A percentile compares a stretch with the other conserved stretches of the same genome.
These are phyloP conservation scores for Blastobotrys indianensis DNA, from an alignment of 1,139 yeast genomes.

Conservation along the genomic window DNA sequence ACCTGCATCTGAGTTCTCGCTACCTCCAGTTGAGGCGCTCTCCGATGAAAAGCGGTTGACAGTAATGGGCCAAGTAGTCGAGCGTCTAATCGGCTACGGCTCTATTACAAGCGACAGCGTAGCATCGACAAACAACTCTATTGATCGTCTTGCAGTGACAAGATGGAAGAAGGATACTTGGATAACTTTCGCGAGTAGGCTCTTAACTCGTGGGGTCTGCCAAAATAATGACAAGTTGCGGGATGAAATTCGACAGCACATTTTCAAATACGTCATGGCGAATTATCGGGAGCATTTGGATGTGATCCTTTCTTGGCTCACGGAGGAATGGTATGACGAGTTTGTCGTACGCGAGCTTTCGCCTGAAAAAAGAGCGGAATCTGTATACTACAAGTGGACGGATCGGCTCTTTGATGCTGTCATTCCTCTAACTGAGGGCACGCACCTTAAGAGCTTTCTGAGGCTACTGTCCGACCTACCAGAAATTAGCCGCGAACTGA, in stretches of 20 bases:
- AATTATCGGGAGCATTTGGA: conserved; percentile 72
- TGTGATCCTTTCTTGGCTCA: conserved; percentile 84
- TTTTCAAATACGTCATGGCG: conserved; percentile 67
- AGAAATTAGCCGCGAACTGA: conserved; percentile 53
- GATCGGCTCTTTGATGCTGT: conserved; percentile 67
- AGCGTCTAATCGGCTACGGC: conserved; percentile 28
- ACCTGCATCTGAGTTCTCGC: conserved; percentile 40
- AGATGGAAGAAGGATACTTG: conserved; percentile 71
- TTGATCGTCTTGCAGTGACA: conserved; percentile 31
- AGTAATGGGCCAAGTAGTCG: conserved; percentile 25
- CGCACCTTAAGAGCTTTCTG: conserved; percentile 73
- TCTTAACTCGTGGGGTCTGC: conserved; percentile 71
- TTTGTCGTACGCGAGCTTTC: conserved; percentile 31
- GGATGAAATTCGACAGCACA: conserved; percentile 52
- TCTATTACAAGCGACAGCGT: conserved; percentile 20
- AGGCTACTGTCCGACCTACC: conserved; percentile 86
- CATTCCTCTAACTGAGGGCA: conserved; percentile 75
- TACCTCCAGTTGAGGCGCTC: conserved; percentile 48
- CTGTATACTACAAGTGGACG: conserved; percentile 50
- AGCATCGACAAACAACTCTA: conserved; percentile 26
- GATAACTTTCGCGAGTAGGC: conserved; percentile 66
- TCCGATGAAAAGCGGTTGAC: conserved; percentile 22
- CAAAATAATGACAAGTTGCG: conserved; percentile 7
- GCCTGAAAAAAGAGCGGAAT: conserved; percentile 15
- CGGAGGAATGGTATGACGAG: conserved; percentile 91